Percentiles rank a stretch among this genome's conserved stretches.
These are phyloP conservation scores for Fomitopsis palustris DNA, from an alignment of 1,284 basidiomycete genomes.

Conservation along the genomic window DNA sequence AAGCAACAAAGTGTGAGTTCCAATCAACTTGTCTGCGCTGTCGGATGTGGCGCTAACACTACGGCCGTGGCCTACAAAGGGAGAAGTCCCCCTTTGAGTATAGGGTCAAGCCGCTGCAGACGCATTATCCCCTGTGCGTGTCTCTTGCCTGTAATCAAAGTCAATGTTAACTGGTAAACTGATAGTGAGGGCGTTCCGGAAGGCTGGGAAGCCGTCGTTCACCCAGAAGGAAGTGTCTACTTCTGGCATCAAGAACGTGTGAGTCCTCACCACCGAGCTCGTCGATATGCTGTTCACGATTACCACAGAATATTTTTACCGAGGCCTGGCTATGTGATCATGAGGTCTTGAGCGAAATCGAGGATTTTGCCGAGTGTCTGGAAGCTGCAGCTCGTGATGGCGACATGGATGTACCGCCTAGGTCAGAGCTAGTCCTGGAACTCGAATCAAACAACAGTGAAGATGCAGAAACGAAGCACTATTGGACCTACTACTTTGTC, in stretches of 20 bases:
- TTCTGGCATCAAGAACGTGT: conserved; percentile 21
- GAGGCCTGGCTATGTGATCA: conserved; percentile 23
- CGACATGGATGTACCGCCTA: conserved; percentile 7
- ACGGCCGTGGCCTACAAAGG: not conserved
- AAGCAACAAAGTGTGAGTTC: conserved; percentile 11
- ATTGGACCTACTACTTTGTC: conserved; percentile 29
- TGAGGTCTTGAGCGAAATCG: conserved; percentile 10
- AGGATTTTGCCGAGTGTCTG: conserved; percentile 13
- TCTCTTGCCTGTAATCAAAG: too few relatives aligned
- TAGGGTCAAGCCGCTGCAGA: conserved; percentile 11
- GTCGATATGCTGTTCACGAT: not conserved
- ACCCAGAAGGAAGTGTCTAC: conserved; percentile 28
- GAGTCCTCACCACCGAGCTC: not conserved
- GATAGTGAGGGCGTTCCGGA: conserved; percentile 14
- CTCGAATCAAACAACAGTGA: conserved; percentile 8
- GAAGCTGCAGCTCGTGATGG: conserved; percentile 4
- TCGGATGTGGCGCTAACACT: not conserved
- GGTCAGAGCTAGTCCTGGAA: conserved; percentile 23
- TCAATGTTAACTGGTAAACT: too few relatives aligned
- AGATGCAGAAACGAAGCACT: not conserved
- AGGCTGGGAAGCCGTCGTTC: conserved; percentile 19
- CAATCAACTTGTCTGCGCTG: not conserved
- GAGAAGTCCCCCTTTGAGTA: conserved; percentile 1
- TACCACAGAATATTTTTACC: conserved; percentile 23
- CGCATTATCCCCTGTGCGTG: conserved; percentile 12